phyloP scores from a whole-genome alignment of 805 yeast species.

The Spathaspora hagerdaliae region DNA sequence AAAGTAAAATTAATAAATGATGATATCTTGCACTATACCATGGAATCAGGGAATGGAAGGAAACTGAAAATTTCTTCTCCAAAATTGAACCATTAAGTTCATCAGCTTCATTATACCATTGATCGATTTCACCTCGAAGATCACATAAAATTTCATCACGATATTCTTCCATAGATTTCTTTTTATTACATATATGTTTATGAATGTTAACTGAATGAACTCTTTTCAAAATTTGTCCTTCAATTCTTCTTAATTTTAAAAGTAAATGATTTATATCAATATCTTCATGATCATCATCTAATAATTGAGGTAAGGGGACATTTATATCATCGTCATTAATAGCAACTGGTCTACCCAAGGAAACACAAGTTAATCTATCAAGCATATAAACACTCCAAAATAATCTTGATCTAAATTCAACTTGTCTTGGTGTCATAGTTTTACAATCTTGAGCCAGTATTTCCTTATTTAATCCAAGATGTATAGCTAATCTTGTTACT shows the following conservation, averaged over 20 bases:
- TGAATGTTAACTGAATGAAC: constrained; percentile 43
- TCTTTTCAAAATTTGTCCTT: constrained; percentile 42
- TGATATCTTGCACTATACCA: constrained; percentile 43
- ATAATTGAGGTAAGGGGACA: constrained; percentile 36
- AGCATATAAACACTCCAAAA: constrained; percentile 49
- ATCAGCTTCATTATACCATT: constrained; percentile 23
- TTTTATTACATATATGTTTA: constrained; percentile 16
- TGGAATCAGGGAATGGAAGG: constrained; percentile 23
- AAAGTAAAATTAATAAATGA: constrained; percentile 42
- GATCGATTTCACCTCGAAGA: constrained; percentile 33
- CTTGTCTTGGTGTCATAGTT: constrained; percentile 15
- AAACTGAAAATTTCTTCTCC: neutral
- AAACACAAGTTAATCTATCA: constrained; percentile 45
- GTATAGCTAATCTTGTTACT: constrained; percentile 40
- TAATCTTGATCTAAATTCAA: constrained; percentile 42
- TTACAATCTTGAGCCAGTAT: constrained; percentile 12
- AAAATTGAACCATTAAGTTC: neutral
- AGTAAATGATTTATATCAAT: constrained; percentile 38
- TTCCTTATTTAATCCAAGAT: constrained; percentile 44
- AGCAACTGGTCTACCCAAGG: constrained; percentile 47
- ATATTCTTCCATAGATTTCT: constrained; percentile 22
- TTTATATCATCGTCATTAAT: constrained; percentile 48
- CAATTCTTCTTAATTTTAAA: constrained; percentile 41
- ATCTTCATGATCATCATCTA: constrained; percentile 38
- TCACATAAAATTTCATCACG: constrained; percentile 20